Evolutionary conservation across 2,329 filamentous ascomycete species (phyloP).

Genomic region (Elsinoe ampelina): DNA sequence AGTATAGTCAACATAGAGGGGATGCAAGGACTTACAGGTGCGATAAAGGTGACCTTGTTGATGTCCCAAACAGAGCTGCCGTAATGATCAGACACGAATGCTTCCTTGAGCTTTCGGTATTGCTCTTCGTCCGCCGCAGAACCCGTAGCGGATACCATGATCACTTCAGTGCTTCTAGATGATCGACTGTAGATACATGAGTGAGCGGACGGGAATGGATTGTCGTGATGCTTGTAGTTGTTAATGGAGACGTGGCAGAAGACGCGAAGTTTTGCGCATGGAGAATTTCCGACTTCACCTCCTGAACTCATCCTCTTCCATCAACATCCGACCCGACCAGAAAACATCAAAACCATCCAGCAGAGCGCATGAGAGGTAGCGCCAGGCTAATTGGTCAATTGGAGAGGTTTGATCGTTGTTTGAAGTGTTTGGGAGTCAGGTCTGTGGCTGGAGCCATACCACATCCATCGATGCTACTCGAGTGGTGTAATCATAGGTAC

Average conservation of each 20-base stretch:
- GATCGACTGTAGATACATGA: not conserved
- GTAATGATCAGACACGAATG: conserved; percentile 84
- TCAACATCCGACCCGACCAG: not conserved
- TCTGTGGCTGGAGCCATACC: too few species aligned
- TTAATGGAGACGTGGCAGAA: not conserved
- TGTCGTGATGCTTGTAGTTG: not conserved
- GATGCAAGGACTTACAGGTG: conserved; percentile 55
- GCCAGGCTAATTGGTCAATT: too few species aligned
- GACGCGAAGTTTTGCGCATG: conserved; percentile 8
- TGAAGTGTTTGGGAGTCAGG: too few species aligned
- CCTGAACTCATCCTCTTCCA: not conserved
- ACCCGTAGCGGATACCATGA: conserved; percentile 21
- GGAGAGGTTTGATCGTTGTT: too few species aligned
- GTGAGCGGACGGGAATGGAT: not conserved
- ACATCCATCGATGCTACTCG: too few species aligned
- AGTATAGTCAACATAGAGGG: conserved; percentile 7
- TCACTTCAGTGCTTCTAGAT: not conserved
- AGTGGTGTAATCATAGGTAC: too few species aligned
- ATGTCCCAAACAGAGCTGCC: conserved; percentile 80
- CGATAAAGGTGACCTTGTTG: conserved; percentile 73
- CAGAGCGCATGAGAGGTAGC: too few species aligned
- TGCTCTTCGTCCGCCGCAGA: conserved; percentile 28
- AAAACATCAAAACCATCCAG: not conserved
- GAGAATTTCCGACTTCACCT: conserved; percentile 3
- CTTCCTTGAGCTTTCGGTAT: conserved; percentile 90